Evolutionary conservation across 345 rosid genomes (phyloP), one percentile per base, ranked within the genome.

Genomic region (Pseudoturritis turrita): DNA sequence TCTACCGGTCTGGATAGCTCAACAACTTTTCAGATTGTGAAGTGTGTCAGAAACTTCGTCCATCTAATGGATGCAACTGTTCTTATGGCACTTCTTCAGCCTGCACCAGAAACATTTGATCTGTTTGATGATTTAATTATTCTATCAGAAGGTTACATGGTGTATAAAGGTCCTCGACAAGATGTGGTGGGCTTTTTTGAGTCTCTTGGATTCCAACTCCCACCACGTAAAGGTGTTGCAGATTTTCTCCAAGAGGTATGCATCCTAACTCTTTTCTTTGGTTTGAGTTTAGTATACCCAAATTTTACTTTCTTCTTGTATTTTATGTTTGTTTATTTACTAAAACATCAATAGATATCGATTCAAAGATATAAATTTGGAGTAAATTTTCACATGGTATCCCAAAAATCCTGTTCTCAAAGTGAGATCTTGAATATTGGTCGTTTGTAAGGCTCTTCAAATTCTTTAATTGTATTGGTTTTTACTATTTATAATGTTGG

Each of bases 161-260:
- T 94, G 28, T 94, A 94, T 70, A 81, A 90, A 72, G 98, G 98
- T 35, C 96, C 95, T 75, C 83, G 95, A 29, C 78, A 75, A 62
- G 85, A 89, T 14, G 96, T 85, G 17, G 54, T 90, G 7, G 86
- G 80, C 54, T 94, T 94, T 77, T 94, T 94, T 31, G 92, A 89
- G 76, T 94, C 98, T 46, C 51, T 94, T 50, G 98, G 98, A 23
- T 94, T 94, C 78, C 77, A 65, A 56, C 68, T 90, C 46, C 96
- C 98, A 17, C 86, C 90, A 1, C 83, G 96, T 36, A 93, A 93
- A 78, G 94, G 96, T 7, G 78, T 94, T 52, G 95, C 98, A 22
- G 98, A 94, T 89, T 94, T 94, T 78, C 96, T 94, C 74, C 98
- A 90, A 75, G 98, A 94, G 95, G 98, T 90, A 81, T 65, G 31